Evolutionary conservation across 192 early-diverging fungal species (phyloP).

Genomic region (Funneliformis mosseae): DNA sequence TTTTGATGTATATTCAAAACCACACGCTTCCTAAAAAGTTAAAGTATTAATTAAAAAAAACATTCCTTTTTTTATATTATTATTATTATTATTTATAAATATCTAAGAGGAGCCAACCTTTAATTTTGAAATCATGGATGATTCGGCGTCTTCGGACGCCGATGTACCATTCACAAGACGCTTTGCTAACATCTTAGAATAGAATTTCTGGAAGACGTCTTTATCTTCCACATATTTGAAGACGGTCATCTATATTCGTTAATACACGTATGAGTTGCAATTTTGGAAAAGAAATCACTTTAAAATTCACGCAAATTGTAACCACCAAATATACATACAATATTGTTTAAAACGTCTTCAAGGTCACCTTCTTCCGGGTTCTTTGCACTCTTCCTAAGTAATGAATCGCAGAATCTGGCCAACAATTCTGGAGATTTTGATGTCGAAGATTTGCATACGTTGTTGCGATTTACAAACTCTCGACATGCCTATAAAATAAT

Average conservation of each 20-base stretch:
- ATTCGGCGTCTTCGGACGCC: constrained; percentile 89
- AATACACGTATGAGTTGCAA: neutral
- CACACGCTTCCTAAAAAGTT: constrained; percentile 70
- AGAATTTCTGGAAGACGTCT: constrained; percentile 98
- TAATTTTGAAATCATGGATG: constrained; percentile 91
- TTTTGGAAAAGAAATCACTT: neutral
- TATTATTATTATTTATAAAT: too few species aligned
- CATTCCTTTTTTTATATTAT: too few species aligned
- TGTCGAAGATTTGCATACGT: constrained; percentile 68
- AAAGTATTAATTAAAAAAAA: neutral
- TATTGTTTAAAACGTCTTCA: constrained; percentile 72
- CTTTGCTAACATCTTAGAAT: constrained; percentile 89
- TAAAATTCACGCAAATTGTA: neutral
- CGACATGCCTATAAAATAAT: constrained; percentile 59
- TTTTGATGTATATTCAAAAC: constrained; percentile 93
- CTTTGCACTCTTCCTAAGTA: constrained; percentile 85
- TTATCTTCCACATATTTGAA: constrained; percentile 97
- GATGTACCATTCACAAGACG: constrained; percentile 90
- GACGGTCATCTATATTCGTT: constrained; percentile 73
- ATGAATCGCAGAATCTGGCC: constrained; percentile 86
- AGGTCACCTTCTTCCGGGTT: constrained; percentile 72
- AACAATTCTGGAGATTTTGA: constrained; percentile 86
- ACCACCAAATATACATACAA: constrained; percentile 52
- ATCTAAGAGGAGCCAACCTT: constrained; percentile 49
- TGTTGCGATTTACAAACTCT: constrained; percentile 92